Base-by-base conservation (phyloP, 73 alveolate species). In the Uronychia setigera region DNA sequence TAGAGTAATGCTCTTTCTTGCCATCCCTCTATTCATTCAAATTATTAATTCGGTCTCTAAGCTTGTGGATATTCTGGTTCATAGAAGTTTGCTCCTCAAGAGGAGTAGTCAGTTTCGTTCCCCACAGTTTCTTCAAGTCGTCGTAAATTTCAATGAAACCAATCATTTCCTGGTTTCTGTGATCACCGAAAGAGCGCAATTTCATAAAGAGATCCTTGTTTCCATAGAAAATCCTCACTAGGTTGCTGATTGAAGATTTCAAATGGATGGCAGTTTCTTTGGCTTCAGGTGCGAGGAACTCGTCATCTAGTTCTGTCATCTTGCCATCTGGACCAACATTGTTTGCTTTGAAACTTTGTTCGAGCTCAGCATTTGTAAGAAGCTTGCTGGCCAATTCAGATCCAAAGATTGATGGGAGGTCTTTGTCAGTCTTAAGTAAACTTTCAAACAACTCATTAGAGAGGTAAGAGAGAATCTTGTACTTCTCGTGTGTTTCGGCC, bases 61-160 rank as follows among this genome's bases (percentile, higher is more conserved):
- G 87, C 59, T 33, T 35, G 35, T 79, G 60, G 32, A 85, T 31
- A 31, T 77, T 19, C 77, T 78, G 82, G 59, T 85, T 58, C 32
- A 85, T 85, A 1, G 92, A 85, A 11, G 5, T 29, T 79, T 80
- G 86, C 32, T 88, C 90, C 58, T 88, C 94, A 19, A 88, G 75
- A 31, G 94, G 83, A 25, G 94, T 88, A 26, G 87, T 75, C 13
- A 88, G 67, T 78, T 82, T 81, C 33, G 76, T 31, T 25, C 33
- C n/a, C 94, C 90, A 82, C 1, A 88, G 83, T 1, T 58, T n/a
- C 67, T 82, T 82, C 26, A 82, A 19, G 31, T 82, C n/a, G 26
- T 35, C 79, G 46, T 75, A 74, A 0, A 80, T 29, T 30, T 81
- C 88, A 5, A 81, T 76, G 80, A 85, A 78, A 13, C 80, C 87